phyloP scores from a whole-genome alignment of 2,329 filamentous ascomycete species.

The Rhexocercosporidium sp. region DNA sequence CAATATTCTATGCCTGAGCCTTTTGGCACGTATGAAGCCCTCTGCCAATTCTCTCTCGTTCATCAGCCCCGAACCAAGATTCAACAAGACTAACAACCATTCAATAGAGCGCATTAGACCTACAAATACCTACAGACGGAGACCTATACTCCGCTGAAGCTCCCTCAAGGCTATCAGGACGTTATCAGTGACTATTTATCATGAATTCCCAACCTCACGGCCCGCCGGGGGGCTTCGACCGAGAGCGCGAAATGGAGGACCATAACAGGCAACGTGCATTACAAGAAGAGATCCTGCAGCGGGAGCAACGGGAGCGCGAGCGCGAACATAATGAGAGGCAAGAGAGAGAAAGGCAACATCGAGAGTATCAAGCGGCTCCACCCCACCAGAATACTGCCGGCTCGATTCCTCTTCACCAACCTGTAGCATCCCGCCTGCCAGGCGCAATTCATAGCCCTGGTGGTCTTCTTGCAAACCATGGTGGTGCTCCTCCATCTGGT shows the following conservation, averaged over 20 bases:
- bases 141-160: neutral
- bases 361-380: conserved; percentile 68
- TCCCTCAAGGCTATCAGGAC: neutral
- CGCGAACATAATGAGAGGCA: conserved; percentile 56
- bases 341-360: conserved; percentile 60
- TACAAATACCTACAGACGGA: neutral
- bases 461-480: conserved; percentile 79
- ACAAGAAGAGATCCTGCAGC: conserved; percentile 60
- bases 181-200: neutral
- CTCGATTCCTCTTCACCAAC: conserved; percentile 91
- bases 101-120: conserved; percentile 4
- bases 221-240: conserved; percentile 38
- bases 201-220: conserved; percentile 43
- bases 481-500: conserved; percentile 60
- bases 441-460: conserved; percentile 91
- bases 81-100: neutral
- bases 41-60: neutral
- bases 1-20: neutral
- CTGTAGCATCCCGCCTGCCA: conserved; percentile 80
- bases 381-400: conserved; percentile 87
- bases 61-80: neutral
- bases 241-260: conserved; percentile 54
- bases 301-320: conserved; percentile 37
- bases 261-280: conserved; percentile 60
- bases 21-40: neutral